phyloP scores from a whole-genome alignment of 495 filamentous ascomycete genomes.

The Evernia prunastri region DNA sequence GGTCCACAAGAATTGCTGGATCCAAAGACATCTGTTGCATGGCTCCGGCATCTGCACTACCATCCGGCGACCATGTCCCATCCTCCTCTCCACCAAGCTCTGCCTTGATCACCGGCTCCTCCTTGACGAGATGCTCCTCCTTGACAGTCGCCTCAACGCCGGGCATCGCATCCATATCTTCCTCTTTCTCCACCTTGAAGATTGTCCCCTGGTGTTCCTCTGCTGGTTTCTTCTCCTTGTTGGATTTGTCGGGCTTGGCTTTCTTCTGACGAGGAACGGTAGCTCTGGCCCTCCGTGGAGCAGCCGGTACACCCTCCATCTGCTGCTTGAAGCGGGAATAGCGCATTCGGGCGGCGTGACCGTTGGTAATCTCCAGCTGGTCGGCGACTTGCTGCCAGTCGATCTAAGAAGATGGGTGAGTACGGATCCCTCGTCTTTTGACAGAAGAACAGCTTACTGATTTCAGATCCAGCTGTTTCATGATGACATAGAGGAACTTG shows the following conservation, averaged over 20 bases:
- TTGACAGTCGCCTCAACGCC: conserved; percentile 1
- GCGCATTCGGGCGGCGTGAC: conserved; percentile 76
- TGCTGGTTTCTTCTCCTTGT: neutral
- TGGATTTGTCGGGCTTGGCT: conserved; percentile 23
- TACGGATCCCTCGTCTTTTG: neutral
- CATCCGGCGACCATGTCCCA: conserved; percentile 1
- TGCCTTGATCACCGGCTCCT: conserved; percentile 6
- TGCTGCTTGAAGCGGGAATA: conserved; percentile 62
- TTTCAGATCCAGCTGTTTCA: conserved; percentile 70
- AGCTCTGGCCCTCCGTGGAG: conserved; percentile 25
- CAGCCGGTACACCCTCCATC: conserved; percentile 44
- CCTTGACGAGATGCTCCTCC: conserved; percentile 8
- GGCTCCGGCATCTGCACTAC: neutral
- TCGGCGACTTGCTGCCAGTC: conserved; percentile 66
- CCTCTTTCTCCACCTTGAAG: conserved; percentile 6
- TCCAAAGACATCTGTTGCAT: neutral
- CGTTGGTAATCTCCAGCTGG: conserved; percentile 62
- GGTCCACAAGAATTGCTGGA: neutral
- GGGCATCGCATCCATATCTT: neutral
- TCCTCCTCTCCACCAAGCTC: conserved; percentile 3
- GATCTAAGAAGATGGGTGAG: conserved; percentile 42
- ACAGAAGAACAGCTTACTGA: conserved; percentile 31
- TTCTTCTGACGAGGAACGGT: conserved; percentile 14
- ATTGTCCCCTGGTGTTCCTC: conserved; percentile 10
- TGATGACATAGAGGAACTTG: conserved; percentile 67